phyloP scores from a whole-genome alignment of 2,329 filamentous ascomycete genomes.

The Fusarium camptoceras region DNA sequence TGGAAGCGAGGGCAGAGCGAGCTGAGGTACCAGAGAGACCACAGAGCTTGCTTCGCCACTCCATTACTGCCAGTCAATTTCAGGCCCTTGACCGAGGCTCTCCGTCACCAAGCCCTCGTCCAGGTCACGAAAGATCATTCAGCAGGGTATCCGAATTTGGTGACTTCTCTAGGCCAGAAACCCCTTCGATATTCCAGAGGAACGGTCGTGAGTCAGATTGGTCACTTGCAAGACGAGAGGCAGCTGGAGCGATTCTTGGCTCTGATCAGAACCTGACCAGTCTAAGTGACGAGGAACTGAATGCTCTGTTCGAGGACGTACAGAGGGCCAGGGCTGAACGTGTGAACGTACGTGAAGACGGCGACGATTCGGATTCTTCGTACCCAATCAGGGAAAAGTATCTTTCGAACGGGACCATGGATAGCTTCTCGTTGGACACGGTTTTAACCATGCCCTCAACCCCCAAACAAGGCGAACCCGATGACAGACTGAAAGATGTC shows the following conservation, averaged over 20 bases:
- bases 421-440: constrained; percentile 96
- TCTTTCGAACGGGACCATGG: constrained; percentile 91
- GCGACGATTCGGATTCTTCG: constrained; percentile 93
- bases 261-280: constrained; percentile 91
- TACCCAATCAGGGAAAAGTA: constrained; percentile 94
- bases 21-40: constrained; percentile 71
- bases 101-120: constrained; percentile 72
- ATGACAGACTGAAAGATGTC: constrained; percentile 78
- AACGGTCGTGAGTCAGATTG: constrained; percentile 88
- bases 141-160: constrained; percentile 86
- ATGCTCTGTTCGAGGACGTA: constrained; percentile 92
- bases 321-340: constrained; percentile 85
- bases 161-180: constrained; percentile 78
- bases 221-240: constrained; percentile 92
- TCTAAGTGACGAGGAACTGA: constrained; percentile 92
- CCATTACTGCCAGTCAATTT: constrained; percentile 72
- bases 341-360: constrained; percentile 78
- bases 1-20: constrained; percentile 92
- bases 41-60: constrained; percentile 87
- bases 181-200: constrained; percentile 75
- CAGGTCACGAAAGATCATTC: constrained; percentile 80
- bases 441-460: constrained; percentile 94
- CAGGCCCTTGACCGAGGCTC: constrained; percentile 67
- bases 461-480: constrained; percentile 80
- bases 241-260: constrained; percentile 89